Evolutionary conservation across 306 rosid species (phyloP), one percentile per base, ranked within the genome.

Genomic region (Macrotyloma uniflorum): DNA sequence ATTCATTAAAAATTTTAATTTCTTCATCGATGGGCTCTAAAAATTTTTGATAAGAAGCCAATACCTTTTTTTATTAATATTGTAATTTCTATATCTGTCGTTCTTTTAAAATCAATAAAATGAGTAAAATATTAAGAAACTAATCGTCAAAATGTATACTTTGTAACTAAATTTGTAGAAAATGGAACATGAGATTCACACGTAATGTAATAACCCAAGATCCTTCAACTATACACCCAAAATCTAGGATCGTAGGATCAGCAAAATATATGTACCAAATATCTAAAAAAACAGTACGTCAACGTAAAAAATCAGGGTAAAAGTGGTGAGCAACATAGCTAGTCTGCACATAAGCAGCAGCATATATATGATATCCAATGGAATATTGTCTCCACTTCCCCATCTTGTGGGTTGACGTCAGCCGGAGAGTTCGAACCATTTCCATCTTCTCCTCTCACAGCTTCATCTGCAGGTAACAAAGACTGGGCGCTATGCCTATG

Each of bases 361-460:
- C 42, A 36, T 36, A 89, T 79, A 79, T 84, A 83, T 61, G 82
- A 93, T 23, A 47, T 82, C 96, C 98, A 93, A 50, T 85, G 71
- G 23, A 88, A 88, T 80, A 76, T 88, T 24, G 83, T 82, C 81
- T 86, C 88, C 22, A 57, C 87, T 75, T 85, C 89, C 80, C 80
- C 86, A 89, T 87, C 91, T 15, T 83, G 86, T 76, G 85, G 79
- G 79, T 82, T 87, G 8, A 74, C 75, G 47, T 83, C 90, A 18
- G 91, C 58, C 62, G 85, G 88, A 42, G 98, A 87, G 84, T 86
- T 80, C 94, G 87, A 84, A 84, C 86, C 94, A 64, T 85, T 80
- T 35, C 68, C 85, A 20, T 61, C 67, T 35, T 85, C 86, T 76
- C 42, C 80, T 77, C 69, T 76, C 49, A 69, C 65, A 28, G 67